Evolutionary conservation across 345 rosid species (phyloP), one percentile per base, ranked within the genome.

Genomic region (Eucalyptus curtisii): DNA sequence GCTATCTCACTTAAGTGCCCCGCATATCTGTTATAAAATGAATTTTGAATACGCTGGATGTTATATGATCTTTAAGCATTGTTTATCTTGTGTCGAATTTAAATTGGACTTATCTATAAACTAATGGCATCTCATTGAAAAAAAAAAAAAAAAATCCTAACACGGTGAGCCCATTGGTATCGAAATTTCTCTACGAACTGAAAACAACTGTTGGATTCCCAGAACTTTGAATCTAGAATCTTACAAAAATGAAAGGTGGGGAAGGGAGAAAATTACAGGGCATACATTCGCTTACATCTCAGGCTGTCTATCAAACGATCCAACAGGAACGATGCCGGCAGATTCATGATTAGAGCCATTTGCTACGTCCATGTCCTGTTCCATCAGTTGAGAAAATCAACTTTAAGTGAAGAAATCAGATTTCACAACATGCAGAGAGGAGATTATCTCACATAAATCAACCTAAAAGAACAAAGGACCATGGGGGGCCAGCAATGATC

Each of bases 241-340:
- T 71, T 71, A 71, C 27, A 44, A 27, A 86, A 37, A 40, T n/a
- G 20, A 55, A 57, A 42, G 53, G 30, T 59, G 49, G 66, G 50
- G 31, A 45, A 45, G 42, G 55, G 50, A 85, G 53, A 86, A 71
- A 86, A 47, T 66, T 45, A 84, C 52, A 86, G 85, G 49, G 86
- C 88, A 95, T 95, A 37, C 82, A 37, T 94, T 90, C 71, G 86
- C 89, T 96, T 93, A 95, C 89, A 93, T 97, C 88, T 94, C 95
- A 88, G 94, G 90, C 92, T 94, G 95, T 89, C 94, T 88, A 90
- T 92, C 90, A 90, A 93, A 96, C 37, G 95, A 91, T 91, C 95
- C 96, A 90, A 89, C 91, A 49, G 95, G 97, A 90, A 94, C 95
- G 90, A 92, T 89, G 24, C 94, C 88, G 85, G 90, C 91, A 80